These are phyloP conservation scores for Xylaria flabelliformis DNA, from an alignment of 495 filamentous ascomycete genomes.

Conservation along the genomic window DNA sequence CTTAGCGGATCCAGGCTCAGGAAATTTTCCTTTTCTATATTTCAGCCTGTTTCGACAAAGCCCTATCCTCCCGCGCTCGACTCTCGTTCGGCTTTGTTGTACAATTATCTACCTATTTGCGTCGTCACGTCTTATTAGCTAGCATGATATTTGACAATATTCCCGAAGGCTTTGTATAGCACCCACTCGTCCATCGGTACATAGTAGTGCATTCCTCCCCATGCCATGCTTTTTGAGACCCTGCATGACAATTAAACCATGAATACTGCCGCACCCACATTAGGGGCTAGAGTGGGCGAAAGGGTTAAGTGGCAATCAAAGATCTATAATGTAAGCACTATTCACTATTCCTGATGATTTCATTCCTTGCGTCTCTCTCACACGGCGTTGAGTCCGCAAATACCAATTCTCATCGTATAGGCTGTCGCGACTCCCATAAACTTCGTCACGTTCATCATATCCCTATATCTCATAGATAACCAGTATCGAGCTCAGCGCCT, in stretches of 20 bases:
- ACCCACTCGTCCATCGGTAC: neutral
- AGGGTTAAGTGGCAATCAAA: slow-evolving; percentile 37
- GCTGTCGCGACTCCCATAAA: slow-evolving; percentile 55
- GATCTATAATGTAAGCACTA: slow-evolving; percentile 44
- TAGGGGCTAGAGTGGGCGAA: slow-evolving; percentile 35
- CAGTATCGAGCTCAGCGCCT: slow-evolving; percentile 48
- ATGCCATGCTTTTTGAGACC: neutral
- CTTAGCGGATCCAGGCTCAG: neutral
- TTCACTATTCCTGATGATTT: neutral
- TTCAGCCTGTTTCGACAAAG: neutral
- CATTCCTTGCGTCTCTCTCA: neutral
- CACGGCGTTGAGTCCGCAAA: neutral
- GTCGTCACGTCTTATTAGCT: neutral
- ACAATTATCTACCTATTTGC: neutral
- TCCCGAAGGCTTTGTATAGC: neutral
- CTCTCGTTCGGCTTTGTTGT: neutral
- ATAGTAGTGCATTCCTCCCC: neutral
- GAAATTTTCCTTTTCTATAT: neutral
- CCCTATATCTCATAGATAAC: slow-evolving; percentile 56
- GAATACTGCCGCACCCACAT: slow-evolving; percentile 1
- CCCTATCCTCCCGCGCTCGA: neutral
- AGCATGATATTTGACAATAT: neutral
- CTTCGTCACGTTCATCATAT: slow-evolving; percentile 59
- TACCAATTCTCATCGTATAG: slow-evolving; percentile 30
- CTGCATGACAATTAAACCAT: neutral